These are phyloP conservation scores for Botrytis fabae DNA, from an alignment of 2,329 filamentous ascomycete species.

Conservation along the genomic window DNA sequence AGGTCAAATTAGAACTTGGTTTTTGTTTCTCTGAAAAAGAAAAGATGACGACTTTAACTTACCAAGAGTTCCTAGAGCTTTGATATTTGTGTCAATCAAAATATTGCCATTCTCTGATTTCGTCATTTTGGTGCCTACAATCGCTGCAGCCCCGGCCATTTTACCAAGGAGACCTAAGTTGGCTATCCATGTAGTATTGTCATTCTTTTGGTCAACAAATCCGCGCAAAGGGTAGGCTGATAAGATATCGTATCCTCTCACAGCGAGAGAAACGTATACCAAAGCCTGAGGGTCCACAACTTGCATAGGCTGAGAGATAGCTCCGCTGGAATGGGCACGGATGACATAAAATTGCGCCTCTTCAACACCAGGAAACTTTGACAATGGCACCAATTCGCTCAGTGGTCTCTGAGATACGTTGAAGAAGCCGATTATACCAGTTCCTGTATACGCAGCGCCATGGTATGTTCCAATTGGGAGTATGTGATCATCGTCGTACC, in stretches of 20 bases:
- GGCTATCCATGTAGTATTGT: slow-evolving; percentile 55
- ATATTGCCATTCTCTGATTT: slow-evolving; percentile 61
- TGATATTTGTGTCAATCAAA: slow-evolving; percentile 67
- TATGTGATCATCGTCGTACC: slow-evolving; percentile 70
- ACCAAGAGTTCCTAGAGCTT: slow-evolving; percentile 76
- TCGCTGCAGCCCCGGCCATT: slow-evolving; percentile 84
- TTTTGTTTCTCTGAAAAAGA: not conserved
- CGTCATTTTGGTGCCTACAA: slow-evolving; percentile 62
- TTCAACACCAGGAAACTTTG: slow-evolving; percentile 70
- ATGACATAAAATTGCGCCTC: slow-evolving; percentile 64
- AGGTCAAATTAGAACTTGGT: slow-evolving; percentile 19
- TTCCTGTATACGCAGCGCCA: slow-evolving; percentile 66
- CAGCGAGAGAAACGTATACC: slow-evolving; percentile 61
- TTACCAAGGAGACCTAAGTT: slow-evolving; percentile 80
- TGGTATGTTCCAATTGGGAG: slow-evolving; percentile 80
- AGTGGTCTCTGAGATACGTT: slow-evolving; percentile 67
- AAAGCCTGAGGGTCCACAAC: slow-evolving; percentile 50
- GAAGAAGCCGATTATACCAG: slow-evolving; percentile 79
- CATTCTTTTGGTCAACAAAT: slow-evolving; percentile 48
- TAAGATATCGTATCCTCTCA: slow-evolving; percentile 77
- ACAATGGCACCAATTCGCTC: slow-evolving; percentile 69
- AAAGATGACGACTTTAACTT: slow-evolving; percentile 37
- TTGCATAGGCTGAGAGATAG: slow-evolving; percentile 55
- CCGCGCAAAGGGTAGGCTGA: slow-evolving; percentile 67
- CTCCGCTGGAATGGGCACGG: slow-evolving; percentile 67